A percentile compares a stretch with the other conserved stretches of the same genome.
Evolutionary conservation across 148 eudicot species (phyloP).

Genomic region (Fagopyrum homotropicum): DNA sequence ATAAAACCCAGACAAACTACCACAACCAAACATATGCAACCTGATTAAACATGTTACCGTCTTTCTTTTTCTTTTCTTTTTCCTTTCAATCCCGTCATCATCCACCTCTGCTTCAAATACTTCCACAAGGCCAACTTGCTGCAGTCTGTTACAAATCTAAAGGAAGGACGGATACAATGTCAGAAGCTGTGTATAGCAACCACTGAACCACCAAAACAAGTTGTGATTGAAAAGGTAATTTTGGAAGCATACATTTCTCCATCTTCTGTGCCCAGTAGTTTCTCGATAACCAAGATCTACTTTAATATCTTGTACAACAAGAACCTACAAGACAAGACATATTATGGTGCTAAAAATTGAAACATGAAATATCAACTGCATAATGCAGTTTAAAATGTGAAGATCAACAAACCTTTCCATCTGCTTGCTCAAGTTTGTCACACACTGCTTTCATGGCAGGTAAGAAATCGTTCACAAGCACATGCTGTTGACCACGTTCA

Average conservation of each 20-base stretch:
- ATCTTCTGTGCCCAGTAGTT: constrained; percentile 64
- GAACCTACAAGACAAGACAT: constrained; percentile 46
- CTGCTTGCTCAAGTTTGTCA: constrained; percentile 80
- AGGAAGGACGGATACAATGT: constrained; percentile 15
- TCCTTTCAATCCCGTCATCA: constrained; percentile 20
- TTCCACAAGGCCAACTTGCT: constrained; percentile 72
- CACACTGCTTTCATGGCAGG: constrained; percentile 79
- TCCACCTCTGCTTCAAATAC: constrained; percentile 57
- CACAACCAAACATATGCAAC: background rate
- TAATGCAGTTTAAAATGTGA: background rate
- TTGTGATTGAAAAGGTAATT: background rate
- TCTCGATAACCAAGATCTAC: constrained; percentile 74
- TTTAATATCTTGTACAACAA: constrained; percentile 78
- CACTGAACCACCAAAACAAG: background rate
- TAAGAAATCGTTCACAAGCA: constrained; percentile 68
- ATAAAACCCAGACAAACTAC: background rate
- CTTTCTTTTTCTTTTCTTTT: constrained; percentile 22
- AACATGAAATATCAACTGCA: background rate
- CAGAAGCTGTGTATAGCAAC: background rate
- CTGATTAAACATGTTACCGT: constrained; percentile 21
- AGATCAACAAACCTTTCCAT: constrained; percentile 51
- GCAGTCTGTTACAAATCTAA: constrained; percentile 65
- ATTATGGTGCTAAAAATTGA: background rate
- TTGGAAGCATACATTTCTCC: constrained; percentile 72
- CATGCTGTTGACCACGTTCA: constrained; percentile 50